phyloP scores from a whole-genome alignment of 768 basidiomycete genomes.

The Suillus americanus region DNA sequence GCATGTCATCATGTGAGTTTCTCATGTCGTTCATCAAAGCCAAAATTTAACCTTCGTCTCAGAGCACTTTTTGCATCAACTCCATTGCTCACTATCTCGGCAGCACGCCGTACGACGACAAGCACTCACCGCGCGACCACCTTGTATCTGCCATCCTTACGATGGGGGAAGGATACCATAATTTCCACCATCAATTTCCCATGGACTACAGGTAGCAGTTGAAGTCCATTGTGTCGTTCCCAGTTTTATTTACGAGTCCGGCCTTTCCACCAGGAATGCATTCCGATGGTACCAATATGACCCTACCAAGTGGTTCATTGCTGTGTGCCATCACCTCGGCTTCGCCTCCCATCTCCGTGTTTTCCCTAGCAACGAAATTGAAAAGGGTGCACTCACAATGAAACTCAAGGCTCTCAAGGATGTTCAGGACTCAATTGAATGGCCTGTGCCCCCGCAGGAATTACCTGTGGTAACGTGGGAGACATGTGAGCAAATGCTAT shows the following conservation, averaged over 20 bases:
- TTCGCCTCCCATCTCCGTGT: conserved; percentile 79
- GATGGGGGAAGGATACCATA: conserved; percentile 67
- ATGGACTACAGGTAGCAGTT: conserved; percentile 50
- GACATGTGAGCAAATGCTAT: conserved; percentile 50
- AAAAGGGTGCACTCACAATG: conserved; percentile 82
- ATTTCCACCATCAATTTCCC: conserved; percentile 88
- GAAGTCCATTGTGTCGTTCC: background rate
- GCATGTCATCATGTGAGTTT: conserved; percentile 78
- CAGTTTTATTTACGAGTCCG: conserved; percentile 8
- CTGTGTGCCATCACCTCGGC: conserved; percentile 54
- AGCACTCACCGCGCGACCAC: conserved; percentile 73
- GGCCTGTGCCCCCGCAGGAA: conserved; percentile 57
- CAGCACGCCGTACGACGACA: conserved; percentile 79
- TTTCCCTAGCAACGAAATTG: conserved; percentile 88
- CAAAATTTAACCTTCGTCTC: conserved; percentile 4
- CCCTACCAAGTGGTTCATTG: conserved; percentile 83
- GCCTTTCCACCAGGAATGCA: conserved; percentile 53
- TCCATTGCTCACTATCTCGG: conserved; percentile 87
- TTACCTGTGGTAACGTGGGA: conserved; percentile 84
- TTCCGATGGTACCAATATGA: conserved; percentile 72
- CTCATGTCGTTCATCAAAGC: background rate
- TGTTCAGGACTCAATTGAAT: conserved; percentile 59
- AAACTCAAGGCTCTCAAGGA: conserved; percentile 70
- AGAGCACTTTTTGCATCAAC: conserved; percentile 90
- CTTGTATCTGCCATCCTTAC: conserved; percentile 81